These are phyloP conservation scores for Saccharomyces paradoxus DNA, from an alignment of 805 yeast species.

Conservation along the genomic window DNA sequence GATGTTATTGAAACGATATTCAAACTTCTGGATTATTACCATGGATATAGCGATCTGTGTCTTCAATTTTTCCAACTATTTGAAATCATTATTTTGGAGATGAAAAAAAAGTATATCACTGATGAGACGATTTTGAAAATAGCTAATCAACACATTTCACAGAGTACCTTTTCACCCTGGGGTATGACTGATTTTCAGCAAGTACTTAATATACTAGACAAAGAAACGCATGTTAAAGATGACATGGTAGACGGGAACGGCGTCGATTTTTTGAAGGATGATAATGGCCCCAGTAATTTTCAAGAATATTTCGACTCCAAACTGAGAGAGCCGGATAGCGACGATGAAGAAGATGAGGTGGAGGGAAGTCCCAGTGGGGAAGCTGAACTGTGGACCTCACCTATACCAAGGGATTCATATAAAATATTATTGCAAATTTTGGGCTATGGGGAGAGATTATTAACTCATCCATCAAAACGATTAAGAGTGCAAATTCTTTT, in stretches of 20 bases:
- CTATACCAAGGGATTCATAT: conserved; percentile 56
- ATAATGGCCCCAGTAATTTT: conserved; percentile 28
- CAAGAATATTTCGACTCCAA: conserved; percentile 34
- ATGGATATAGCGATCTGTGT: conserved; percentile 67
- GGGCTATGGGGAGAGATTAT: conserved; percentile 58
- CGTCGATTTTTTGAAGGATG: conserved; percentile 9
- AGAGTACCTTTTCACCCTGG: conserved; percentile 44
- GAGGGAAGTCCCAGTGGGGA: conserved; percentile 12
- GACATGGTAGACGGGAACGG: not conserved
- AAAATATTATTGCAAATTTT: conserved; percentile 50
- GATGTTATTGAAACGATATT: conserved; percentile 73
- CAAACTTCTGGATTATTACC: conserved; percentile 71
- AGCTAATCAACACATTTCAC: conserved; percentile 15
- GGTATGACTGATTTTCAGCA: conserved; percentile 43
- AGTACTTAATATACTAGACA: conserved; percentile 38
- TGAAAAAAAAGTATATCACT: conserved; percentile 33
- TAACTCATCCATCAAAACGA: conserved; percentile 57
- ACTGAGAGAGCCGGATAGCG: conserved; percentile 30
- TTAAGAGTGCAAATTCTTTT: conserved; percentile 50
- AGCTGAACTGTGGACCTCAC: conserved; percentile 55
- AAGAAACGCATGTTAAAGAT: conserved; percentile 26
- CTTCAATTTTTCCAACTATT: conserved; percentile 70
- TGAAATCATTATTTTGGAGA: conserved; percentile 46
- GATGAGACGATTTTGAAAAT: conserved; percentile 14
- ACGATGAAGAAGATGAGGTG: conserved; percentile 27